phyloP scores from a whole-genome alignment of 2,329 filamentous ascomycete species.

The Apiospora marii region DNA sequence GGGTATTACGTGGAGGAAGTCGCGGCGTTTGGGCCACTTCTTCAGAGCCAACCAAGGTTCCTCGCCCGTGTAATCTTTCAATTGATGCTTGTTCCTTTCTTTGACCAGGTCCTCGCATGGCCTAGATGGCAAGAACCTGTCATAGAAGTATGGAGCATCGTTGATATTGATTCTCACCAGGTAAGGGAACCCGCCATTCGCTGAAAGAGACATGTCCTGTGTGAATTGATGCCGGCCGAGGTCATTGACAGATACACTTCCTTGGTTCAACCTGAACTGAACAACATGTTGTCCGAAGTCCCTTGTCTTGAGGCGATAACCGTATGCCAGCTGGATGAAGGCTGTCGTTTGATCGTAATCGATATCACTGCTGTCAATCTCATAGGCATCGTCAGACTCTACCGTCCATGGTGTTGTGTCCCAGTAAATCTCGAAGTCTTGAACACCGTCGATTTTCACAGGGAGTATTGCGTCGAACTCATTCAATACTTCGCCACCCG shows the following conservation, averaged over 20 bases:
- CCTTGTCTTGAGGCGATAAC: conserved; percentile 53
- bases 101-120: conserved; percentile 52
- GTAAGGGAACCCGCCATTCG: conserved; percentile 33
- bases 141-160: conserved; percentile 50
- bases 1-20: conserved; percentile 61
- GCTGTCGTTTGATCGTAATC: conserved; percentile 52
- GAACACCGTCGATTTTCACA: conserved; percentile 46
- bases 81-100: conserved; percentile 31
- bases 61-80: conserved; percentile 51
- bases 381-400: conserved; percentile 35
- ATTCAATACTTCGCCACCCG: conserved; percentile 39
- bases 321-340: conserved; percentile 56
- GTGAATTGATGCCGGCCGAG: conserved; percentile 30
- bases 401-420: conserved; percentile 49
- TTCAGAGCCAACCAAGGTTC: conserved; percentile 57
- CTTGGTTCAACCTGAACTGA: conserved; percentile 44
- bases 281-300: conserved; percentile 50
- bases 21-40: conserved; percentile 61
- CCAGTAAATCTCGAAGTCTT: conserved; percentile 50
- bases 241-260: conserved; percentile 34
- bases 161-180: conserved; percentile 51
- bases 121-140: conserved; percentile 51
- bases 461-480: conserved; percentile 56
- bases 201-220: conserved; percentile 7
- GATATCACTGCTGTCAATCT: conserved; percentile 31